A percentile compares a stretch with the other conserved stretches of the same genome.
Conservation (phyloP, 2,329 filamentous ascomycete genomes). For the Xylaria sp. region DNA sequence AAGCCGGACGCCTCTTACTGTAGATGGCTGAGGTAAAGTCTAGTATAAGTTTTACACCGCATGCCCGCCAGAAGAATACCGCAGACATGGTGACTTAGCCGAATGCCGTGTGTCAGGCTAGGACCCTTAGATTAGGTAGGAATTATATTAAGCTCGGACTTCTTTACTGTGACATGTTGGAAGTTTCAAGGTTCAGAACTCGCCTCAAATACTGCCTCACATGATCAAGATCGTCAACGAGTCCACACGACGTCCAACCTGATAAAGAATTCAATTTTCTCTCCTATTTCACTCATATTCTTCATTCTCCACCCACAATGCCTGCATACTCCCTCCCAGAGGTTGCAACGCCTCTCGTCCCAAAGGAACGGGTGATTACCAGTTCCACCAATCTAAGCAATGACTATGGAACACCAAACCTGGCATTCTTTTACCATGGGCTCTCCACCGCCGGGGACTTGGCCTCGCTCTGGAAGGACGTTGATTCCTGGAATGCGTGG, state of each 20-base stretch:
- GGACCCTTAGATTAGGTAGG: not conserved
- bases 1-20: too few relatives aligned
- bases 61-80: too few relatives aligned
- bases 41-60: too few relatives aligned
- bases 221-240: not conserved
- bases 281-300: not conserved
- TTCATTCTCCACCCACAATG: not conserved
- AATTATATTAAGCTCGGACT: not conserved
- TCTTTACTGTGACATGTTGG: not conserved
- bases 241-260: not conserved
- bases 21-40: too few relatives aligned
- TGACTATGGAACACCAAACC: not conserved
- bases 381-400: not conserved
- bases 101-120: too few relatives aligned
- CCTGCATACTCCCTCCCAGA: not conserved
- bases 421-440: not conserved
- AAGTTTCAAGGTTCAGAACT: not conserved
- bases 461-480: not conserved
- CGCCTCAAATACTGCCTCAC: not conserved
- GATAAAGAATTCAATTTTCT: not conserved
- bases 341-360: not conserved
- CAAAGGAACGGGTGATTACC: not conserved
- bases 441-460: not conserved
- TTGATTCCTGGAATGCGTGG: not conserved
- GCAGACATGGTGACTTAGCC: too few relatives aligned